phyloP scores from a whole-genome alignment of 164 flowering plant genomes.

The Umbellularia californica region DNA sequence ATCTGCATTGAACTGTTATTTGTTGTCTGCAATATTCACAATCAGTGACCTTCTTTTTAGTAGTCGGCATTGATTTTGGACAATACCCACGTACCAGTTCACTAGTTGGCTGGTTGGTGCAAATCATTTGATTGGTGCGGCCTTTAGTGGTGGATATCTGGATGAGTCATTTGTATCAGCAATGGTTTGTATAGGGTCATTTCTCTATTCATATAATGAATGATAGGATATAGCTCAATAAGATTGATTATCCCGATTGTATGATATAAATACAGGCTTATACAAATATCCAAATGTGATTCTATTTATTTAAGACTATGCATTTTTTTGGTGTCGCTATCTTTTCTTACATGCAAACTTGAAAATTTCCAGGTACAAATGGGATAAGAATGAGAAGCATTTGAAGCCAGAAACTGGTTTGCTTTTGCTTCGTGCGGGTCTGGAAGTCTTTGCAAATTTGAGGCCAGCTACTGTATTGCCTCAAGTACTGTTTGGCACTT shows the following conservation, averaged over 20 bases:
- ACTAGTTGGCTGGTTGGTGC: neutral
- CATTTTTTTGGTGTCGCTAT: neutral
- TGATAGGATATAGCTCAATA: too few relatives aligned
- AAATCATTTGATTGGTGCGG: neutral
- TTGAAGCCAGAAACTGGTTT: slow-evolving; percentile 98
- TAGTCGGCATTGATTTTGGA: too few relatives aligned
- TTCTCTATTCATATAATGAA: too few relatives aligned
- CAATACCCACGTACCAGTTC: too few relatives aligned
- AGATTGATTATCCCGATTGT: too few relatives aligned
- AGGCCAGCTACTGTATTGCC: slow-evolving; percentile 93
- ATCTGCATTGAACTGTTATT: neutral
- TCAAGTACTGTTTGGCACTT: slow-evolving; percentile 44
- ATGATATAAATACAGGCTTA: too few relatives aligned
- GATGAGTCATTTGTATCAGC: too few relatives aligned
- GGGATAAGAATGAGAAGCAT: slow-evolving; percentile 85
- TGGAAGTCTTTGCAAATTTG: slow-evolving; percentile 91
- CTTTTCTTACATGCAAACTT: neutral
- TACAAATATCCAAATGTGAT: too few relatives aligned
- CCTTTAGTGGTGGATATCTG: too few relatives aligned
- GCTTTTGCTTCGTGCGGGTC: slow-evolving; percentile 87
- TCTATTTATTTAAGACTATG: neutral
- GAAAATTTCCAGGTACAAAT: slow-evolving; percentile 61
- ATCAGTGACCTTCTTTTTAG: neutral
- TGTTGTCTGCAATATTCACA: too few relatives aligned
- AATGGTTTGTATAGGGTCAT: too few relatives aligned